phyloP scores from a whole-genome alignment of 2,329 filamentous ascomycete species.

The Ascochyta fabae region DNA sequence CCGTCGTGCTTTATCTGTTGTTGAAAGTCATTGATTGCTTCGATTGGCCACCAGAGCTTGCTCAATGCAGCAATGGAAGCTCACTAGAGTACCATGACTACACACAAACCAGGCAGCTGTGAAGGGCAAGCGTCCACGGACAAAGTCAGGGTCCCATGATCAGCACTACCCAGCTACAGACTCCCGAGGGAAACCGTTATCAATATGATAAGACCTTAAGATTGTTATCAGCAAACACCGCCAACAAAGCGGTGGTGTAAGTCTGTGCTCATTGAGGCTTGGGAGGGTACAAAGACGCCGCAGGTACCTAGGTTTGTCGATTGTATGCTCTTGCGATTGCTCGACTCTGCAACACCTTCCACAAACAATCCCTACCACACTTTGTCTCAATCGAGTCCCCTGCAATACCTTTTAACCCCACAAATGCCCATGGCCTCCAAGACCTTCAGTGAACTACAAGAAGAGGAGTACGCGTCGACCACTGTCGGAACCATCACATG shows the following conservation, averaged over 20 bases:
- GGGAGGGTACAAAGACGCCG: conserved; percentile 15
- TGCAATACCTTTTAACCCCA: not conserved
- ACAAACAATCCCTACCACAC: not conserved
- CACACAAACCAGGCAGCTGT: conserved; percentile 5
- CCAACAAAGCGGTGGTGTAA: conserved; percentile 25
- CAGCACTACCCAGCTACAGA: conserved; percentile 9
- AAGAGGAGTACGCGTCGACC: conserved; percentile 17
- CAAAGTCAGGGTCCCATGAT: conserved; percentile 18
- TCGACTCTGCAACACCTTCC: not conserved
- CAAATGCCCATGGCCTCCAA: conserved; percentile 16
- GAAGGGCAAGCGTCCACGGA: conserved; percentile 11
- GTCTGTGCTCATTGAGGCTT: conserved; percentile 12
- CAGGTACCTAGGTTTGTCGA: conserved; percentile 1
- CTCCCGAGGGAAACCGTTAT: conserved; percentile 37
- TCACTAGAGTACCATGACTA: not conserved
- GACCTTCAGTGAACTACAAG: conserved; percentile 19
- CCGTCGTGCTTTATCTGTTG: conserved; percentile 8
- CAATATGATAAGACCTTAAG: conserved; percentile 28
- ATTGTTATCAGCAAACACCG: conserved; percentile 30
- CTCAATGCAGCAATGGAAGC: conserved; percentile 5
- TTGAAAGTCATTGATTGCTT: not conserved
- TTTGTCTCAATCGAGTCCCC: conserved; percentile 4
- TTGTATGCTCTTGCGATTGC: conserved; percentile 4
- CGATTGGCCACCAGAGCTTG: not conserved
- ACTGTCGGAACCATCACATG: conserved; percentile 41